Evolutionary conservation across 2,329 filamentous ascomycete genomes (phyloP).

Genomic region (Aspergillus bombycis): DNA sequence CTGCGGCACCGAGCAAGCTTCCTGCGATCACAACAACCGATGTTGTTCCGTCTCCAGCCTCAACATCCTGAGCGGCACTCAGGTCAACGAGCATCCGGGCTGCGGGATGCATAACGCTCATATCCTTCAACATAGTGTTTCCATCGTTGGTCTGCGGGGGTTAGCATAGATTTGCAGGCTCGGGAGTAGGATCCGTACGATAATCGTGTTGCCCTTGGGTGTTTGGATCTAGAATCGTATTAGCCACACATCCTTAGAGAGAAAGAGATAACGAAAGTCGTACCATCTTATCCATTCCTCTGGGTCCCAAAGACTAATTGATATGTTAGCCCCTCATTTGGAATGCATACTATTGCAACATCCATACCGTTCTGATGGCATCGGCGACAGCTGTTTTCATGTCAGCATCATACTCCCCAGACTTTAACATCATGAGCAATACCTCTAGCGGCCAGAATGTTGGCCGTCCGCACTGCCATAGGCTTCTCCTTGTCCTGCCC

Average conservation of each 20-base stretch:
- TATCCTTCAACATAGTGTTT: constrained; percentile 98
- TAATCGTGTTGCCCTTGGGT: constrained; percentile 94
- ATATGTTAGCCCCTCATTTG: constrained; percentile 44
- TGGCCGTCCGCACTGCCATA: constrained; percentile 90
- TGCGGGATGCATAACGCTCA: constrained; percentile 99
- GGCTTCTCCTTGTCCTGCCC: constrained; percentile 91
- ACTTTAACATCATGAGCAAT: constrained; percentile 33
- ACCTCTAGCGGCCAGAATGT: constrained; percentile 97
- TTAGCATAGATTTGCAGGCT: constrained; percentile 31
- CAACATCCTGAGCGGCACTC: constrained; percentile 95
- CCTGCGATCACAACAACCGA: constrained; percentile 98
- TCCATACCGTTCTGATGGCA: constrained; percentile 80
- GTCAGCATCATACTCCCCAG: constrained; percentile 29
- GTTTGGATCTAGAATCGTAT: constrained; percentile 72
- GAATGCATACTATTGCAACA: constrained; percentile 14
- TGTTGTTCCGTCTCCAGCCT: constrained; percentile 96
- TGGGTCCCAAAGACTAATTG: constrained; percentile 77
- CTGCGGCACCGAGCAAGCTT: constrained; percentile 89
- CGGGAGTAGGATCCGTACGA: constrained; percentile 52
- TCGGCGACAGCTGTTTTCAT: constrained; percentile 80
- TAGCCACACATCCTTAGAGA: constrained; percentile 20
- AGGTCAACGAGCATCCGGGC: constrained; percentile 99
- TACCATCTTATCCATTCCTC: constrained; percentile 98
- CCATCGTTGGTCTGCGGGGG: constrained; percentile 81
- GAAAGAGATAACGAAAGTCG: constrained; percentile 14